A percentile compares a stretch with the other conserved stretches of the same genome.
These are phyloP conservation scores for Colletotrichum filicis DNA, from an alignment of 2,329 filamentous ascomycete genomes.

Conservation along the genomic window DNA sequence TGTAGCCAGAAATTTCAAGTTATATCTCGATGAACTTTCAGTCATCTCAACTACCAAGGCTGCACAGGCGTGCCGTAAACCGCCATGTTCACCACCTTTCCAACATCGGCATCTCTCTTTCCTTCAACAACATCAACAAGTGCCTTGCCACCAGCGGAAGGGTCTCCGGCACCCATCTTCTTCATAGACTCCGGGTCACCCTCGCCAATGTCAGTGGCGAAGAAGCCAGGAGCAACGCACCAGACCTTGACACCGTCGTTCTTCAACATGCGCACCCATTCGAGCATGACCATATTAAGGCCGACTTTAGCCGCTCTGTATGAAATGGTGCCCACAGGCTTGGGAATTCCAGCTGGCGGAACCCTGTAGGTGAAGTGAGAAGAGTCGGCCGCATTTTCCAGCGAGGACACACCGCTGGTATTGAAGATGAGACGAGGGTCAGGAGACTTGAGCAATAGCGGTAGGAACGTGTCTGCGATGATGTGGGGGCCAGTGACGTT, in stretches of 20 bases:
- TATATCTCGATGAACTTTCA: background rate
- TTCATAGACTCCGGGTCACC: constrained; percentile 39
- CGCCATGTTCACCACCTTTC: constrained; percentile 44
- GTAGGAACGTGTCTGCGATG: constrained; percentile 47
- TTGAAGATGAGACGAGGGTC: constrained; percentile 59
- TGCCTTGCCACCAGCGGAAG: constrained; percentile 50
- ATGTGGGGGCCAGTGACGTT: constrained; percentile 59
- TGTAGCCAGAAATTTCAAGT: background rate
- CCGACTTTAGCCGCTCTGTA: constrained; percentile 56
- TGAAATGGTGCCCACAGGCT: constrained; percentile 18
- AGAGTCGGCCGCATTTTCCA: constrained; percentile 42
- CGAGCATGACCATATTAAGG: constrained; percentile 60
- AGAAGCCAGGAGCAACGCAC: constrained; percentile 50
- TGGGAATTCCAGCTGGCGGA: constrained; percentile 50
- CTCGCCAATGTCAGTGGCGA: constrained; percentile 52
- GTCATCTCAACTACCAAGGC: constrained; percentile 3
- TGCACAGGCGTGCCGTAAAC: constrained; percentile 28
- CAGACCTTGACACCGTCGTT: constrained; percentile 55
- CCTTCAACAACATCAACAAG: constrained; percentile 53
- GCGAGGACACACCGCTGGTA: constrained; percentile 51
- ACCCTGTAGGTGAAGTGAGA: constrained; percentile 40
- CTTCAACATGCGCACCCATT: constrained; percentile 52
- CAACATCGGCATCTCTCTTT: constrained; percentile 50
- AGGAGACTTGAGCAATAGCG: constrained; percentile 53
- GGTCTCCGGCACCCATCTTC: constrained; percentile 44